These are phyloP conservation scores for Amanita jacksonii DNA, from an alignment of 768 basidiomycete genomes.

Conservation along the genomic window DNA sequence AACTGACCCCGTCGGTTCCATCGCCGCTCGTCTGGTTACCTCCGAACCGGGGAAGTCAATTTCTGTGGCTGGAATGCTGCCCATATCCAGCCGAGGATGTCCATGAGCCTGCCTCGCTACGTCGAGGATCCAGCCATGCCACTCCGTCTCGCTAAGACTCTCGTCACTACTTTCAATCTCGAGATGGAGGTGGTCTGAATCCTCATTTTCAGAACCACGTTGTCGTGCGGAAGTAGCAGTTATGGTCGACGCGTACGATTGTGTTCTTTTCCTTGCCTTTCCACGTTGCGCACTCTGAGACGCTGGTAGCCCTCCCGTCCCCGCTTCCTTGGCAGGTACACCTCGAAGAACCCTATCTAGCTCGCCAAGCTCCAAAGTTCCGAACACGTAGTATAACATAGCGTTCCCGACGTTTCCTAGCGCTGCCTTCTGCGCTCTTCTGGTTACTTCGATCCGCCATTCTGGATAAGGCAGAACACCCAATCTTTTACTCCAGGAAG, in stretches of 20 bases:
- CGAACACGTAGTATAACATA: neutral
- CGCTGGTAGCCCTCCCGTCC: too few relatives aligned
- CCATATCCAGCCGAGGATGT: conserved; percentile 10
- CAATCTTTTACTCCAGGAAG: neutral
- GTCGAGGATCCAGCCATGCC: conserved; percentile 53
- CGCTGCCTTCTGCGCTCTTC: conserved; percentile 2
- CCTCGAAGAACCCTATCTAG: too few relatives aligned
- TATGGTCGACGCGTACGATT: neutral
- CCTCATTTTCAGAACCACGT: too few relatives aligned
- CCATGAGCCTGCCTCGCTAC: conserved; percentile 22
- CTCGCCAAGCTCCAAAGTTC: neutral
- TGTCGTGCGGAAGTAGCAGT: neutral
- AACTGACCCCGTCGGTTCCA: neutral
- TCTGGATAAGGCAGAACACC: conserved; percentile 4
- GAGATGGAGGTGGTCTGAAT: neutral
- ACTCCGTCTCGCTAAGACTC: conserved; percentile 42
- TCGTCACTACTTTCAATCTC: neutral
- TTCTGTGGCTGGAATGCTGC: neutral
- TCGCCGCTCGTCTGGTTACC: neutral
- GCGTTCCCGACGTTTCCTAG: neutral
- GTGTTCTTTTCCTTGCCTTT: neutral
- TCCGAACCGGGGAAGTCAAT: neutral
- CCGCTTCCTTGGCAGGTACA: too few relatives aligned
- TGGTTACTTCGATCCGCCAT: neutral
- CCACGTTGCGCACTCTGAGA: too few relatives aligned